Conservation (phyloP, 176 grass and related monocot genomes). For the Juncus inflexus region DNA sequence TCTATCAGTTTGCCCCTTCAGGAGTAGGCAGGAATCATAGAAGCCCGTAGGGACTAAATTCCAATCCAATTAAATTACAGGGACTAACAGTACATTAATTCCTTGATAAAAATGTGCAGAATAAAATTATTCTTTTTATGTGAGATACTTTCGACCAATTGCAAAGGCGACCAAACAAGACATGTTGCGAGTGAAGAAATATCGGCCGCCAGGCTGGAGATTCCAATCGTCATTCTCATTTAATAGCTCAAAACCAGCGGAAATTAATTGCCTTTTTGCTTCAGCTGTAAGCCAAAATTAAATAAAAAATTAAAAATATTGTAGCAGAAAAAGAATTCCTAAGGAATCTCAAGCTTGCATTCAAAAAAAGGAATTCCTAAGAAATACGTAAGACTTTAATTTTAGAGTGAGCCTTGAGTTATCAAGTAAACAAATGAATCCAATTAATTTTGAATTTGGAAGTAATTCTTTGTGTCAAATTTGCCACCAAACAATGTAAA, state of each 20-base stretch:
- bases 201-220: conserved; percentile 82
- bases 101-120: no score
- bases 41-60: no score
- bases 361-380: not conserved
- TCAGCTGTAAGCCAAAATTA: conserved; percentile 40
- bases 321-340: not conserved
- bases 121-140: no score
- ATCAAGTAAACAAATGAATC: no score
- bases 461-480: no score
- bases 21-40: no score
- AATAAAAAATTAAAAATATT: conserved; percentile 19
- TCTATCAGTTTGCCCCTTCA: no score
- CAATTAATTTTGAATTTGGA: no score
- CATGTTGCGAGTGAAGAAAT: conserved; percentile 98
- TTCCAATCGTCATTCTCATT: conserved; percentile 94
- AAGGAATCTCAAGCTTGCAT: not conserved
- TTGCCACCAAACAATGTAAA: no score
- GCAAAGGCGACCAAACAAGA: conserved; percentile 84
- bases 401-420: no score
- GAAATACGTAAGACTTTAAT: not conserved
- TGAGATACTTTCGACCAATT: conserved; percentile 53
- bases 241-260: conserved; percentile 65
- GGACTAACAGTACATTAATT: no score
- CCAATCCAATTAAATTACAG: no score
- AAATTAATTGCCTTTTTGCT: conserved; percentile 81